phyloP scores from a whole-genome alignment of 768 basidiomycete species.

The Sarcodon aspratus region DNA sequence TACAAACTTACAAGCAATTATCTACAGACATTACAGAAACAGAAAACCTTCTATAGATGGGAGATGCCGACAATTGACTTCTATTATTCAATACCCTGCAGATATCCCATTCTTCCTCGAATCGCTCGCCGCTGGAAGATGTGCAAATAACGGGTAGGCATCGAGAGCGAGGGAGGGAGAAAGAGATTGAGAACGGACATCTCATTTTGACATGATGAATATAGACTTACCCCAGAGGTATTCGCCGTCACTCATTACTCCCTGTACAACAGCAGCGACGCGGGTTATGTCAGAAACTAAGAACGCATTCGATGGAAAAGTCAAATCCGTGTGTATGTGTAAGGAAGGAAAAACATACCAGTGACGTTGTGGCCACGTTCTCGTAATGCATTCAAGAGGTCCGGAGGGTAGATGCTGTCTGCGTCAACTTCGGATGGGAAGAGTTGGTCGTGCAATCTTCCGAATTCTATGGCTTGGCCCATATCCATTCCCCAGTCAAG shows the following conservation, averaged over 20 bases:
- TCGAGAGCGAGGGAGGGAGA: background rate
- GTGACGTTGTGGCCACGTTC: slow-evolving; percentile 62
- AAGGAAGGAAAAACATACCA: slow-evolving; percentile 26
- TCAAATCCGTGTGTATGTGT: background rate
- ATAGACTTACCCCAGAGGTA: slow-evolving; percentile 47
- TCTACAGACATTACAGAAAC: background rate
- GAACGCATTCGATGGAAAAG: background rate
- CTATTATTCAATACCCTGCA: slow-evolving; percentile 53
- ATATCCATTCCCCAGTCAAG: slow-evolving; percentile 75
- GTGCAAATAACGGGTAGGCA: slow-evolving; percentile 1
- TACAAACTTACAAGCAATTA: background rate
- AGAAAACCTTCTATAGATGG: background rate
- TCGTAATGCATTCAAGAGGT: slow-evolving; percentile 44
- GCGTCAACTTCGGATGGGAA: slow-evolving; percentile 51
- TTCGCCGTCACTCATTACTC: slow-evolving; percentile 39
- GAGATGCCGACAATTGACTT: slow-evolving; percentile 1
- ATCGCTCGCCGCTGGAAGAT: slow-evolving; percentile 65
- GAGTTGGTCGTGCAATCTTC: slow-evolving; percentile 80
- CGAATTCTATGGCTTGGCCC: slow-evolving; percentile 72
- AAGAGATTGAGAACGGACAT: slow-evolving; percentile 1
- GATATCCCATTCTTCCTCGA: slow-evolving; percentile 91
- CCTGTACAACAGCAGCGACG: slow-evolving; percentile 70
- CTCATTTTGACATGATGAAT: background rate
- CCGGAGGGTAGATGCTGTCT: slow-evolving; percentile 47
- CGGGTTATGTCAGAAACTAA: slow-evolving; percentile 57